A percentile compares a stretch with the other conserved stretches of the same genome.
Evolutionary conservation across 768 basidiomycete species (phyloP).

Genomic region (Leucosporidium yakuticum): DNA sequence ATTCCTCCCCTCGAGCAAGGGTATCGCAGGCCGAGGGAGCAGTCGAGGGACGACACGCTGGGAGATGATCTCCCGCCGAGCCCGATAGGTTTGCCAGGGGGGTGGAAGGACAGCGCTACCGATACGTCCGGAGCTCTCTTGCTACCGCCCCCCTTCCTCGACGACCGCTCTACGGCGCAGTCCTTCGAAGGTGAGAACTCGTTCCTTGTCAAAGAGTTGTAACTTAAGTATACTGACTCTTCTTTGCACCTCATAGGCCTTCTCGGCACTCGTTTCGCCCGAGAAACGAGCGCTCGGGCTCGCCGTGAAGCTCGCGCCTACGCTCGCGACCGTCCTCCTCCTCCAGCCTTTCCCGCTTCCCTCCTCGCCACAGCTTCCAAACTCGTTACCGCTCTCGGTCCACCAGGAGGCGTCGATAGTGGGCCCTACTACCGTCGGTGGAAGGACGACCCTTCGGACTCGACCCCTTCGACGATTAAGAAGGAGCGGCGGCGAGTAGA

Average conservation of each 20-base stretch:
- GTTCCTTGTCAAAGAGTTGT: not conserved
- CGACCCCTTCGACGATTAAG: not conserved
- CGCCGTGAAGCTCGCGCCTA: not conserved
- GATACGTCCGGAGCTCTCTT: not conserved
- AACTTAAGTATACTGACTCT: not conserved
- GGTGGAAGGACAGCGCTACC: not conserved
- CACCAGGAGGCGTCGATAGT: constrained; percentile 16
- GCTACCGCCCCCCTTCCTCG: constrained; percentile 16
- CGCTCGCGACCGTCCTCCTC: constrained; percentile 15
- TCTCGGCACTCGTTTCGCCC: constrained; percentile 7
- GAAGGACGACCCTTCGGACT: not conserved
- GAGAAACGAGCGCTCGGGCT: not conserved
- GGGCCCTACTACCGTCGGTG: not conserved
- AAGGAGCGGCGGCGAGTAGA: constrained; percentile 9
- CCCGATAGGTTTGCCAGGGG: constrained; percentile 1
- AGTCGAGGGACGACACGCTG: not conserved
- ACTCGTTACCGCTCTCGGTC: constrained; percentile 14
- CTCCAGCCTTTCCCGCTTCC: constrained; percentile 15
- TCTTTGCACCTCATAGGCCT: not conserved
- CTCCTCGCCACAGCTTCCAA: constrained; percentile 8
- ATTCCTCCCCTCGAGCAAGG: constrained; percentile 1
- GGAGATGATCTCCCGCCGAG: not conserved
- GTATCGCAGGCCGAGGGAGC: not conserved
- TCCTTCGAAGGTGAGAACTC: constrained; percentile 9
- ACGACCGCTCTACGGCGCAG: not conserved